phyloP scores from a whole-genome alignment of 306 rosid genomes.

The Rubus idaeus region DNA sequence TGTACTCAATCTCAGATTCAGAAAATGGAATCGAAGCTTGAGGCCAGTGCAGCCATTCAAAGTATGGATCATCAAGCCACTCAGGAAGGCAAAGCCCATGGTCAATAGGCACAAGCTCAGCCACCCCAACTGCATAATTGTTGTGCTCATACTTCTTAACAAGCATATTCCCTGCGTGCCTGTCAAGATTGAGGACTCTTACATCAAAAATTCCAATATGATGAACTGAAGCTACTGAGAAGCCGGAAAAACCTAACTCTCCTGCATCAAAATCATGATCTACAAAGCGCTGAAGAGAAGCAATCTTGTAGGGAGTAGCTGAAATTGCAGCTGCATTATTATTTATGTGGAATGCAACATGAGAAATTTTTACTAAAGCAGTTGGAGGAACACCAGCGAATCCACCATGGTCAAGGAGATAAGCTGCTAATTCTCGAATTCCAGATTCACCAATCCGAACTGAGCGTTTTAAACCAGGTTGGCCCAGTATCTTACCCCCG shows the following conservation, averaged over 20 bases:
- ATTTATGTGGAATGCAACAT: conserved; percentile 52
- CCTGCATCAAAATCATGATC: conserved; percentile 88
- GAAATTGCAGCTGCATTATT: conserved; percentile 24
- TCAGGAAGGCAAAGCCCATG: conserved; percentile 96
- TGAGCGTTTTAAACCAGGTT: conserved; percentile 71
- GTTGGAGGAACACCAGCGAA: conserved; percentile 94
- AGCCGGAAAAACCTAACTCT: conserved; percentile 76
- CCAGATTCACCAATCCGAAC: conserved; percentile 85
- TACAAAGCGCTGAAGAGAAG: conserved; percentile 82
- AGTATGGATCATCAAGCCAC: conserved; percentile 93
- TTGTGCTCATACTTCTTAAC: conserved; percentile 47
- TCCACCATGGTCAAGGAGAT: conserved; percentile 83
- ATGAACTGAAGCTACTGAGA: conserved; percentile 75
- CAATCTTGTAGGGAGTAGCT: conserved; percentile 51
- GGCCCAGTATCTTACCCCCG: conserved; percentile 61
- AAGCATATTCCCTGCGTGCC: conserved; percentile 94
- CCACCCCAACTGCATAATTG: conserved; percentile 29
- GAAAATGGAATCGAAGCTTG: conserved; percentile 85
- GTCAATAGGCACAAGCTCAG: conserved; percentile 86
- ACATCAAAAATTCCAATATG: conserved; percentile 72
- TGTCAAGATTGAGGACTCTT: conserved; percentile 74
- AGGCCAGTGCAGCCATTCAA: conserved; percentile 98
- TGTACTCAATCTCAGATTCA: conserved; percentile 62
- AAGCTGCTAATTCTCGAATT: conserved; percentile 81
- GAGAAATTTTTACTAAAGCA: conserved; percentile 72